Conservation (phyloP, 768 basidiomycete genomes). For the Cyathus striatus region DNA sequence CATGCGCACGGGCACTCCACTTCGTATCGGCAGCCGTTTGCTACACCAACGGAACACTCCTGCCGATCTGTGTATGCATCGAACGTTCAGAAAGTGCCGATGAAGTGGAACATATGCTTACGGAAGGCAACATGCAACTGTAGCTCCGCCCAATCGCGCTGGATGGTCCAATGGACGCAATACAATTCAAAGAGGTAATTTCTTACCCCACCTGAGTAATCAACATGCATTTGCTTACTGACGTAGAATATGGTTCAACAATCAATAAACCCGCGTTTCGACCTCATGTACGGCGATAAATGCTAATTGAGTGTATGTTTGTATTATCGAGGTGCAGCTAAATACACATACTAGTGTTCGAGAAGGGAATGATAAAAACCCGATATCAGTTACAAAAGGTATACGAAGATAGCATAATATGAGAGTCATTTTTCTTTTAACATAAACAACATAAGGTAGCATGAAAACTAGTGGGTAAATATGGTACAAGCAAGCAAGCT, state of each 20-base stretch:
- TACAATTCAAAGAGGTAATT: no score
- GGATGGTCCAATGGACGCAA: background rate
- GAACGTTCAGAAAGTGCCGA: slow-evolving; percentile 64
- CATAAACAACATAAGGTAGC: slow-evolving; percentile 3
- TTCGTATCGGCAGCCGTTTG: slow-evolving; percentile 47
- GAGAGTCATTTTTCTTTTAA: slow-evolving; percentile 1
- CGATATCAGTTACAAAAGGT: no score
- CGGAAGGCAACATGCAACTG: slow-evolving; percentile 14
- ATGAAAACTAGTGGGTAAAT: no score
- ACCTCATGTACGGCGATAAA: slow-evolving; percentile 5
- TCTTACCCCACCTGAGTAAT: no score
- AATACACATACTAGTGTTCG: no score
- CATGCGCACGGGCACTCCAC: slow-evolving; percentile 24
- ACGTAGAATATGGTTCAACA: background rate
- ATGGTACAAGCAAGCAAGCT: no score
- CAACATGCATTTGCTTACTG: no score
- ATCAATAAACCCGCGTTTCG: no score
- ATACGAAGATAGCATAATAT: background rate
- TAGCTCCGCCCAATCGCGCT: background rate
- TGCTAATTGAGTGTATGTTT: slow-evolving; percentile 2
- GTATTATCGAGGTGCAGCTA: slow-evolving; percentile 4
- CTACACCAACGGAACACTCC: slow-evolving; percentile 29
- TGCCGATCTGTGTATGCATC: slow-evolving; percentile 42
- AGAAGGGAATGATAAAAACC: no score
- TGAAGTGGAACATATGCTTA: slow-evolving; percentile 68